Evolutionary conservation across 352 stramenopile genomes (phyloP).

Genomic region (Chrysophaeum taylorii): DNA sequence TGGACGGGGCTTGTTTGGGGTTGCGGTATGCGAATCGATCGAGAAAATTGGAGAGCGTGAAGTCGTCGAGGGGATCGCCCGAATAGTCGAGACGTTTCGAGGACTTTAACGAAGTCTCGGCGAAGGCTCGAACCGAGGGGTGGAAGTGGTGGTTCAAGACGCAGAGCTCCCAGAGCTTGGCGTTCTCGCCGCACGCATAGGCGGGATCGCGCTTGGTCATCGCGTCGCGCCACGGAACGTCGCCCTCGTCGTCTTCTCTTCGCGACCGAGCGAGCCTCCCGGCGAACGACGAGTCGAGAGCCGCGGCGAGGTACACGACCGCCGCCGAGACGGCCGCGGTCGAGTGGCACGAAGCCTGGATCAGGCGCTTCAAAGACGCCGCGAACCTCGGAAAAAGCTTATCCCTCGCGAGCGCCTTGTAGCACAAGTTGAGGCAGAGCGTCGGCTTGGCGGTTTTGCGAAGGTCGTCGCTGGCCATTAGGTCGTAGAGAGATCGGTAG

Average conservation of each 20-base stretch:
- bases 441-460: constrained; percentile 64
- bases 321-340: neutral
- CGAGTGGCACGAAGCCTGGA: neutral
- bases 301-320: neutral
- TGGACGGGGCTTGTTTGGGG: constrained; percentile 49
- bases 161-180: constrained; percentile 80
- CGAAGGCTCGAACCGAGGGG: constrained; percentile 82
- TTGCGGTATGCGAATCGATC: constrained; percentile 99
- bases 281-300: too few relatives aligned
- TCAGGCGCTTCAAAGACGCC: constrained; percentile 80
- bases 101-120: constrained; percentile 59
- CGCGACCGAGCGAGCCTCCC: too few relatives aligned
- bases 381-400: constrained; percentile 57
- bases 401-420: constrained; percentile 90
- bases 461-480: constrained; percentile 44
- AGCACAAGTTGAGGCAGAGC: constrained; percentile 95
- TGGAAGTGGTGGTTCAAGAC: constrained; percentile 85
- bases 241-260: neutral
- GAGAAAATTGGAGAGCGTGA: constrained; percentile 89
- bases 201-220: constrained; percentile 24
- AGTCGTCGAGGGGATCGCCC: constrained; percentile 90
- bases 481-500: constrained; percentile 91
- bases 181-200: constrained; percentile 53
- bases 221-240: neutral
- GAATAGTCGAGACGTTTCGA: constrained; percentile 68